Evolutionary conservation across 2,329 filamentous ascomycete species (phyloP).

Genomic region (Ascochyta koolunga): DNA sequence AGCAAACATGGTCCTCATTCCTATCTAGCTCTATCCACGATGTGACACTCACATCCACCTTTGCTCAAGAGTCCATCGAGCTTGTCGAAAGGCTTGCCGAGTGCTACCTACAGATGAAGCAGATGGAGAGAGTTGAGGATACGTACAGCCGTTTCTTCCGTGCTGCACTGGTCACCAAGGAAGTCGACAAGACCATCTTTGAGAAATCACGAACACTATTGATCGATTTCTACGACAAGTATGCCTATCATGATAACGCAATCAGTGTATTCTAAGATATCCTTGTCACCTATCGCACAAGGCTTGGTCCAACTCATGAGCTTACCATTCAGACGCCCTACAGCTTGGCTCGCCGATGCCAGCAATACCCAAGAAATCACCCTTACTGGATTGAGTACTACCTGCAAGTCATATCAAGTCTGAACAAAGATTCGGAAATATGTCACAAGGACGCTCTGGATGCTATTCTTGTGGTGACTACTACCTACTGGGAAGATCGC

Average conservation of each 20-base stretch:
- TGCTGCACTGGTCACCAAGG: conserved; percentile 41
- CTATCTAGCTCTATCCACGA: conserved; percentile 53
- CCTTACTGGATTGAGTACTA: conserved; percentile 56
- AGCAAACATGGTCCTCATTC: conserved; percentile 55
- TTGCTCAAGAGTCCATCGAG: conserved; percentile 55
- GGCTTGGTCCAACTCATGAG: conserved; percentile 48
- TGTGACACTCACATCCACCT: conserved; percentile 51
- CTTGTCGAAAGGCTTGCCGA: conserved; percentile 55
- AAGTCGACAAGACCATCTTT: conserved; percentile 38
- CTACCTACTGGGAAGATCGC: conserved; percentile 55
- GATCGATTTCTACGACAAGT: conserved; percentile 48
- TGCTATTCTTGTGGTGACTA: conserved; percentile 51
- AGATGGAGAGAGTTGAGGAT: conserved; percentile 49
- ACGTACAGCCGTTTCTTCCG: conserved; percentile 49
- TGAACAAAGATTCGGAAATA: conserved; percentile 49
- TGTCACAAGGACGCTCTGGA: conserved; percentile 50
- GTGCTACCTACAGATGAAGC: conserved; percentile 51
- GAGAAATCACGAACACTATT: conserved; percentile 44
- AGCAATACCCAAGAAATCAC: conserved; percentile 48
- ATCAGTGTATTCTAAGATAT: conserved; percentile 47
- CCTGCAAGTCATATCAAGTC: conserved; percentile 52
- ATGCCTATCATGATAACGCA: conserved; percentile 47
- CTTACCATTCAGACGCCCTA: conserved; percentile 57
- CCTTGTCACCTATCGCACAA: conserved; percentile 42
- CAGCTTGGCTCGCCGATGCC: conserved; percentile 49